Evolutionary conservation across 2,329 filamentous ascomycete species (phyloP).

Genomic region (Parastagonospora nodorum): DNA sequence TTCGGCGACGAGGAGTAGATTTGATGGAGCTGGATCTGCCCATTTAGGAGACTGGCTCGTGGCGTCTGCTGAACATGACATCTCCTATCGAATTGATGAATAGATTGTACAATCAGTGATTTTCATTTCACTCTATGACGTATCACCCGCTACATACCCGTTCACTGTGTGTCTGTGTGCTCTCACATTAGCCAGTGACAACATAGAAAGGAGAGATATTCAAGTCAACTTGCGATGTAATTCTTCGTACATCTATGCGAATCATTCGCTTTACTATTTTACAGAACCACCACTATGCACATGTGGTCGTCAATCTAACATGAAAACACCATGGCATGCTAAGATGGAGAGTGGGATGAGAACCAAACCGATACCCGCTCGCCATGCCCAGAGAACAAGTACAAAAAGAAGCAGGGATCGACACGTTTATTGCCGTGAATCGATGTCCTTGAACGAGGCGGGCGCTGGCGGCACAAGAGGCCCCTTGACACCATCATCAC

Average conservation of each 20-base stretch:
- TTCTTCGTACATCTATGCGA: not conserved
- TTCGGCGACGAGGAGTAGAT: conserved; percentile 52
- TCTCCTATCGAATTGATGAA: not conserved
- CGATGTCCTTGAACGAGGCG: conserved; percentile 25
- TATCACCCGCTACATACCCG: not conserved
- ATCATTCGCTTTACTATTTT: not conserved
- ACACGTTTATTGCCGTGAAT: not conserved
- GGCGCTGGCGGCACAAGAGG: conserved; percentile 41
- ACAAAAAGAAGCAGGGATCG: not conserved
- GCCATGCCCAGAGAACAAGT: conserved; percentile 1
- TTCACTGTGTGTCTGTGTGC: not conserved
- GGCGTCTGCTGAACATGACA: not conserved
- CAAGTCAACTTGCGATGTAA: no score
- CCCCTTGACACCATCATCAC: conserved; percentile 40
- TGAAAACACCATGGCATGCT: conserved; percentile 2
- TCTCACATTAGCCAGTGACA: not conserved
- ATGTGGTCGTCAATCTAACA: not conserved
- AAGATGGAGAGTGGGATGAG: conserved; percentile 3
- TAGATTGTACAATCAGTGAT: conserved; percentile 5
- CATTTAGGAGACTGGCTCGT: conserved; percentile 10
- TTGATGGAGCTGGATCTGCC: conserved; percentile 13
- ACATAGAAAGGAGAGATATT: no score
- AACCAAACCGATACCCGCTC: not conserved
- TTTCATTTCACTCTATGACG: not conserved
- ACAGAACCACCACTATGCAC: not conserved